These are phyloP conservation scores for Coemansia sp. DNA, from an alignment of 192 early-diverging fungal genomes.

Conservation along the genomic window DNA sequence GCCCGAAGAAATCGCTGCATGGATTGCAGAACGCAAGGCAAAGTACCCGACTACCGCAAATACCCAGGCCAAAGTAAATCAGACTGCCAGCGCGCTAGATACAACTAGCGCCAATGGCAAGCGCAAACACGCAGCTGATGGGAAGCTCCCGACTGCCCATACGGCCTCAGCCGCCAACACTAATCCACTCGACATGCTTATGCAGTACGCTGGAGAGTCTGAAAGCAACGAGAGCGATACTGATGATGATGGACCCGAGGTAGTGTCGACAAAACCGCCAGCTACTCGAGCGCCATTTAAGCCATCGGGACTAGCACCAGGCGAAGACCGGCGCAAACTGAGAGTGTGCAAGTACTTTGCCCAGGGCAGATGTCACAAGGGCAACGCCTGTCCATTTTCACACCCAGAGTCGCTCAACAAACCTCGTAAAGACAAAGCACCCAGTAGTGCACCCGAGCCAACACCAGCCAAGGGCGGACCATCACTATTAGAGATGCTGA, in stretches of 20 bases:
- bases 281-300: constrained; percentile 21
- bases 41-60: constrained; percentile 79
- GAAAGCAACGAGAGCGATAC: constrained; percentile 9
- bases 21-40: constrained; percentile 81
- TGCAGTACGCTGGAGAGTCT: constrained; percentile 21
- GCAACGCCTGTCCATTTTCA: constrained; percentile 33
- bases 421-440: not conserved
- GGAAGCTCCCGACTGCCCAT: not conserved
- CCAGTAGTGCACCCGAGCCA: not conserved
- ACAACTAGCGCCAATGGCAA: not conserved
- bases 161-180: not conserved
- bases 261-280: constrained; percentile 17
- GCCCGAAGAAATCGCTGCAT: constrained; percentile 77
- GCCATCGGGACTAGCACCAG: constrained; percentile 32
- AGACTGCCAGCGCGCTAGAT: not conserved
- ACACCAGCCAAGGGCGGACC: not conserved
- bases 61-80: constrained; percentile 61
- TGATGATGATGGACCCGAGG: constrained; percentile 16
- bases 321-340: constrained; percentile 40
- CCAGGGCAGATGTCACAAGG: constrained; percentile 27
- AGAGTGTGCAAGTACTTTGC: constrained; percentile 44
- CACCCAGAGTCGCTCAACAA: constrained; percentile 25
- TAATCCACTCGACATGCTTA: constrained; percentile 29
- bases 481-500: constrained; percentile 37
- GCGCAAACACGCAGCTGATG: constrained; percentile 12